phyloP scores from a whole-genome alignment of 139 green algal species.

The Tetraselmis striata region DNA sequence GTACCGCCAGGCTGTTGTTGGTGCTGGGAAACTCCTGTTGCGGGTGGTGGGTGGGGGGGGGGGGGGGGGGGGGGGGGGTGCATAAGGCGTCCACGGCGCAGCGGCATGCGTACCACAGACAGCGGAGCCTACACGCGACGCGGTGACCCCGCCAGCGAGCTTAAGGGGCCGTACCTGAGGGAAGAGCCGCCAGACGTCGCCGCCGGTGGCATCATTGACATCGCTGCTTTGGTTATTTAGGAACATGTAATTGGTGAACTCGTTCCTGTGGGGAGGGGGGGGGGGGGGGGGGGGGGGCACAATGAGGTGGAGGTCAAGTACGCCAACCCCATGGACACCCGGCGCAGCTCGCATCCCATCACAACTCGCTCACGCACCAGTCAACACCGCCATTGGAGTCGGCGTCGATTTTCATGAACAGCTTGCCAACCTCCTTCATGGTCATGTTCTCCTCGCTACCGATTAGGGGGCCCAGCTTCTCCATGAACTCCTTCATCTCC shows the following conservation, averaged over 20 bases:
- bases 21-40: not conserved
- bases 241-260: conserved; percentile 86
- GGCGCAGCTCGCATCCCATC: not conserved
- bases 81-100: too few relatives aligned
- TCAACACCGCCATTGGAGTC: conserved; percentile 79
- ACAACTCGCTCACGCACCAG: conserved; percentile 47
- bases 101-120: too few relatives aligned
- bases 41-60: too few relatives aligned
- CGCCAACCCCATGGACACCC: not conserved
- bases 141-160: too few relatives aligned
- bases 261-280: conserved; percentile 42
- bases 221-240: conserved; percentile 19
- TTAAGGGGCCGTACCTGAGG: conserved; percentile 29
- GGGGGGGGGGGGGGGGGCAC: too few relatives aligned
- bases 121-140: too few relatives aligned
- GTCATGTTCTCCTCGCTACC: conserved; percentile 27
- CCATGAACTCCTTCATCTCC: conserved; percentile 69
- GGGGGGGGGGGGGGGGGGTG: not conserved
- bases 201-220: conserved; percentile 3
- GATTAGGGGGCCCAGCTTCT: conserved; percentile 66
- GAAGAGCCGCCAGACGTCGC: conserved; percentile 64
- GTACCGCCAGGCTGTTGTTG: not conserved
- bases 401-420: conserved; percentile 87
- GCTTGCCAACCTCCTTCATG: conserved; percentile 47
- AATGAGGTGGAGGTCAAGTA: not conserved